Conservation (phyloP, 371 early-diverging fungal species). For the Syncephalastrum monosporum region DNA sequence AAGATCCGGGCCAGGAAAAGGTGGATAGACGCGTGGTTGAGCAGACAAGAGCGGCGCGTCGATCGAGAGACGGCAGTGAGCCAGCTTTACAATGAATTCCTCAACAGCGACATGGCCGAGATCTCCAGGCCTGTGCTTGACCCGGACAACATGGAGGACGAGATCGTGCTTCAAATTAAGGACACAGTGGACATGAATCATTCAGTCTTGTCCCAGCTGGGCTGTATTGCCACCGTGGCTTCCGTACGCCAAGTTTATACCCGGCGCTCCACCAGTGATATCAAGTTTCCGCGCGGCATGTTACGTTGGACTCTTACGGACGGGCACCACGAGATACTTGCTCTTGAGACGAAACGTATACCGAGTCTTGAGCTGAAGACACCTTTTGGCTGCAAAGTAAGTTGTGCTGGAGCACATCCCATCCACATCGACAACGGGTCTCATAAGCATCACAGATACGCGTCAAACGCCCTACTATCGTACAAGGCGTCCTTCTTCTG, state of each 20-base stretch:
- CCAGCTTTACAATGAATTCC: slow-evolving; percentile 14
- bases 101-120: slow-evolving; percentile 23
- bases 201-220: slow-evolving; percentile 29
- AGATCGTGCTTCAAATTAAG: slow-evolving; percentile 35
- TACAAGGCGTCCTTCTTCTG: slow-evolving; percentile 32
- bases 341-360: slow-evolving; percentile 32
- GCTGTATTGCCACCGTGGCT: slow-evolving; percentile 17
- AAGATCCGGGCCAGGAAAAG: too few relatives aligned
- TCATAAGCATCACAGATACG: slow-evolving; percentile 19
- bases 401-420: neutral
- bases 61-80: too few relatives aligned
- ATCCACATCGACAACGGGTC: neutral
- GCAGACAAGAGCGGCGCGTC: too few relatives aligned
- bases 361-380: slow-evolving; percentile 26
- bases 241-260: slow-evolving; percentile 32
- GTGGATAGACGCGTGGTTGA: too few relatives aligned
- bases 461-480: slow-evolving; percentile 33
- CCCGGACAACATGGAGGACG: slow-evolving; percentile 19
- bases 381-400: slow-evolving; percentile 46
- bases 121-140: slow-evolving; percentile 25
- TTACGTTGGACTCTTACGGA: slow-evolving; percentile 38
- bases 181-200: slow-evolving; percentile 32
- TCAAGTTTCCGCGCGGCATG: slow-evolving; percentile 31
- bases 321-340: slow-evolving; percentile 30
- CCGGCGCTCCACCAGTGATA: slow-evolving; percentile 14